Base-by-base conservation (phyloP, 1,284 basidiomycete genomes). In the Sanghuangporus weigelae region DNA sequence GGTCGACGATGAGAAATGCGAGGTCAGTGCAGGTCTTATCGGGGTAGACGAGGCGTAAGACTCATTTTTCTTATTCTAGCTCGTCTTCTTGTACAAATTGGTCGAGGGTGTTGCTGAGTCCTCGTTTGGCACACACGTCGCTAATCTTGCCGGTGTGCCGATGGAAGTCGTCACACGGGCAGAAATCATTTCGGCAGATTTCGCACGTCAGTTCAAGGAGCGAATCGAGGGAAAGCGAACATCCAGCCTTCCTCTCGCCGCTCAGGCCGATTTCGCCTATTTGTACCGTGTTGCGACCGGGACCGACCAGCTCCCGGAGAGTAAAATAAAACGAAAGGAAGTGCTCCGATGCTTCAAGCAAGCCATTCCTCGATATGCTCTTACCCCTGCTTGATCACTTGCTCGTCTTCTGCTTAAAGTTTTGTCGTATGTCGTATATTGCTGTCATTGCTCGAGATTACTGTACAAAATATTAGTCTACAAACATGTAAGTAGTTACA, bases 1-100 rank as follows among this genome's bases (percentile, higher is more conserved):
- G 60, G 90, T 98, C 2, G 92, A 97, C 71, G 93, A 97, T 62
- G 88, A 91, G 67, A 91, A 92, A 71, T 84, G 88, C 64, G 92
- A 93, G 76, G 93, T 92, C 66, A 23, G 46, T 50, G 44, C 56
- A 36, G 19, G 36, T 16, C 39, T 38, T 2, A 46, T 46, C 40
- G 0, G 55, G n/a, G 19, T 2, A 51, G 26, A 51, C 31, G 12
- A 19, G 31, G n/a, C 48, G 4, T 44, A 42, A 35, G 19, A 14
- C 36, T 46, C 60, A 54, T 51, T 26, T 59, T 48, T 63, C 38
- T 38, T 57, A 8, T 51, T 64, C 3, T 69, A 93, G 88, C 86
- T 96, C 46, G 84, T 95, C 19, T 97, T 97, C 80, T 79, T 98
- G 21, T 98, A 96, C 80, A 96, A 96, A 77, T 86, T 98, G 42